Base-by-base conservation (phyloP, 116 monocot genomes). In the Zostera marina region DNA sequence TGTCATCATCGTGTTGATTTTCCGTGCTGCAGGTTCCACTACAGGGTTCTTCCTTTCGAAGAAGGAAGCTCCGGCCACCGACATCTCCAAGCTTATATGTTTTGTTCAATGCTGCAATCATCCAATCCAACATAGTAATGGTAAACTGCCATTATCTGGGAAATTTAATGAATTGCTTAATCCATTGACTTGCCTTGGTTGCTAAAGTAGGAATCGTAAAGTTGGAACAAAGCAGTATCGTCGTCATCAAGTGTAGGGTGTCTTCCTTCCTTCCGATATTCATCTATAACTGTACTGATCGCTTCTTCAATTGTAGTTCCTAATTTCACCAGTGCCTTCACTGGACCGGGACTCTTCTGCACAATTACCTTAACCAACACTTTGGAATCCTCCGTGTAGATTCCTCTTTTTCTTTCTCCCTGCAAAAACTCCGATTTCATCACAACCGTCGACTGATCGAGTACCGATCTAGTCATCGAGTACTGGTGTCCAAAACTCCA, bases 321-420 rank as follows among this genome's bases (percentile, higher is more conserved):
- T 12, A 92, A 70, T 56, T 71, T 41, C 15, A 91, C 68, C 75
- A 91, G 68, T 16, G 75, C 86, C 75, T 65, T 59, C 41, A 92
- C 75, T 23, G 91, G 91, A 44, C 91, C 91, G 0, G 81, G 70
- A 63, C 91, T 82, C 62, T 82, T 86, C 75, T 92, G 86, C 63
- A 92, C 91, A 15, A 83, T 74, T 64, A 86, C 91, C 61, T 64
- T 91, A 60, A 91, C 70, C 73, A 91, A 70, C 76, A 92, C 91
- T 77, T 92, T 92, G 54, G 60, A 43, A 44, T 82, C 75, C 71
- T 77, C 54, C 22, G 42, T 47, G 42, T 54, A 53, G 15, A 11
- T 12, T 8, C 51, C 15, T 39, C 54, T 20, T 16, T 40, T 21
- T 20, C 21, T 16, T 58, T 41, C 43, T 25, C 25, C 55, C 60